phyloP scores from a whole-genome alignment of 345 rosid species.

The Noccaea bulbosa region DNA sequence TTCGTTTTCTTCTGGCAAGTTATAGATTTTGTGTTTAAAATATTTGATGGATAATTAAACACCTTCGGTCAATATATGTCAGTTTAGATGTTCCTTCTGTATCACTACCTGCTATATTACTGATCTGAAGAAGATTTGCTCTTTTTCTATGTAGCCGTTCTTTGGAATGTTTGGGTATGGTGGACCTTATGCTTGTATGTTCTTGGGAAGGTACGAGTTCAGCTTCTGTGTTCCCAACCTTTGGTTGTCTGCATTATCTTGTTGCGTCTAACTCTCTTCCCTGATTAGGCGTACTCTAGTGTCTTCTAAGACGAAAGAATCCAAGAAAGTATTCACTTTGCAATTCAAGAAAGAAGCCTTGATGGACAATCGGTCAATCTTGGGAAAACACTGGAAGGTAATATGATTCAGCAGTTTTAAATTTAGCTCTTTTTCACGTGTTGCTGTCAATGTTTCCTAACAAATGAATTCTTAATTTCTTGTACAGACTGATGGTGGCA shows the following conservation, averaged over 20 bases:
- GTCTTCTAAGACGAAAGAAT: conserved; percentile 66
- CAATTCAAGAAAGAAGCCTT: conserved; percentile 59
- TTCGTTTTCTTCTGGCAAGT: conserved; percentile 10
- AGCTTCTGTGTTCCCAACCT: conserved; percentile 20
- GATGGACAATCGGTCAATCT: conserved; percentile 42
- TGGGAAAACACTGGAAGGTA: conserved; percentile 64
- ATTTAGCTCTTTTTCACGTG: conserved; percentile 13
- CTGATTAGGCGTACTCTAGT: conserved; percentile 56
- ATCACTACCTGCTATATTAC: conserved; percentile 1
- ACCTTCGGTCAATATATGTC: conserved; percentile 4
- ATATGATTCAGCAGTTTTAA: conserved; percentile 13
- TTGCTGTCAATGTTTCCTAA: conserved; percentile 15
- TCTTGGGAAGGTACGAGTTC: conserved; percentile 42
- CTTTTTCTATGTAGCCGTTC: conserved; percentile 39
- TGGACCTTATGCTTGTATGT: conserved; percentile 40
- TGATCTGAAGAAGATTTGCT: conserved; percentile 15
- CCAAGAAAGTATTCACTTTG: conserved; percentile 62
- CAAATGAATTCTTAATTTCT: conserved; percentile 1
- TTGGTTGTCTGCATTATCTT: conserved; percentile 14
- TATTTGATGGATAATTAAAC: not conserved
- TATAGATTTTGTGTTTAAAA: not conserved
- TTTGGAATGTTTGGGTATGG: conserved; percentile 48
- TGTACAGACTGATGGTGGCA: conserved; percentile 60
- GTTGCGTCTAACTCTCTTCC: conserved; percentile 26
- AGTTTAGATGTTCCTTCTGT: conserved; percentile 20